These are phyloP conservation scores for Uromyces viciae-fabae DNA, from an alignment of 1,284 basidiomycete species.

Conservation along the genomic window DNA sequence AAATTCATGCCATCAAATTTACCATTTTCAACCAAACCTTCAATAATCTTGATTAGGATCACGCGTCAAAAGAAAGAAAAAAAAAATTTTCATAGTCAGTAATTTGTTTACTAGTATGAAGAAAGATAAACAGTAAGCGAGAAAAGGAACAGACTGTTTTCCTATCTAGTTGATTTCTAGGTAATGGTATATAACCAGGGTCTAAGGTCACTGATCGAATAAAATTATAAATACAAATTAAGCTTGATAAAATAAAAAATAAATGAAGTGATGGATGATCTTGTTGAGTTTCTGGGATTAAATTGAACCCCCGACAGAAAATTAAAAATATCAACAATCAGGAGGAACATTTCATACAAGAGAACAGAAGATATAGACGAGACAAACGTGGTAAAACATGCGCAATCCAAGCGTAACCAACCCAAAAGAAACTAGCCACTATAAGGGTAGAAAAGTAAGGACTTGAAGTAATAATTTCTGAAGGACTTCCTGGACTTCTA, in stretches of 20 bases:
- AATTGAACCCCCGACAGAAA: too few relatives aligned
- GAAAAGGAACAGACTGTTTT: slow-evolving; percentile 64
- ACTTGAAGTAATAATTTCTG: slow-evolving; percentile 55
- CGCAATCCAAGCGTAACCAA: slow-evolving; percentile 74
- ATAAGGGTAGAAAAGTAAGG: slow-evolving; percentile 94
- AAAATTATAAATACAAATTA: slow-evolving; percentile 79
- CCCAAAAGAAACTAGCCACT: slow-evolving; percentile 77
- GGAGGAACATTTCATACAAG: slow-evolving; percentile 41
- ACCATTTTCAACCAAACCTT: slow-evolving; percentile 80
- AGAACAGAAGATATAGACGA: background rate
- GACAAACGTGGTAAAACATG: slow-evolving; percentile 65
- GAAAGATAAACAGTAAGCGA: background rate
- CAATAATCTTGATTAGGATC: slow-evolving; percentile 64
- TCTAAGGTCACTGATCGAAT: slow-evolving; percentile 82
- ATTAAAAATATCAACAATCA: slow-evolving; percentile 1
- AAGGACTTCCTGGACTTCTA: slow-evolving; percentile 50
- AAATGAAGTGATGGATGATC: slow-evolving; percentile 72
- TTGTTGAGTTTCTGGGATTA: slow-evolving; percentile 63
- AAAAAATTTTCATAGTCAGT: too few relatives aligned
- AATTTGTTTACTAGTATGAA: too few relatives aligned
- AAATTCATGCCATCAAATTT: slow-evolving; percentile 90
- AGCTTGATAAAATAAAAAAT: slow-evolving; percentile 67
- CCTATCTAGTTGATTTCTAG: slow-evolving; percentile 69
- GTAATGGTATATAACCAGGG: slow-evolving; percentile 80
- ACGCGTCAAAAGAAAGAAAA: background rate